Conservation (phyloP, 2,329 filamentous ascomycete species). For the Scedosporium aurantiacum region DNA sequence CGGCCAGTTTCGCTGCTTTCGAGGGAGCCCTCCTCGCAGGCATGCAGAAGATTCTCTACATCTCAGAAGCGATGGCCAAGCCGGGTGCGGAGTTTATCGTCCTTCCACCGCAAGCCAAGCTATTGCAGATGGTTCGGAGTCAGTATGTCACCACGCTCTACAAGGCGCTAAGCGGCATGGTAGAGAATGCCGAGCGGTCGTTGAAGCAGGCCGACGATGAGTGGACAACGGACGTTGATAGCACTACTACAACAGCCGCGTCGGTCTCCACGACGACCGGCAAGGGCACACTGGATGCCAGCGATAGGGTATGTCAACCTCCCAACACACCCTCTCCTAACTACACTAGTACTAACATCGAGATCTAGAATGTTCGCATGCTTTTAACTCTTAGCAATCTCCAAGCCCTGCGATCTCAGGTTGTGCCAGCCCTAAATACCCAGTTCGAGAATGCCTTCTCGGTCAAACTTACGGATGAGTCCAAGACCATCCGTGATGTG, state of each 20-base stretch:
- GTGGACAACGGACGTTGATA: conserved; percentile 40
- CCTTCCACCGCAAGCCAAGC: conserved; percentile 71
- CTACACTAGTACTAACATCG: background rate
- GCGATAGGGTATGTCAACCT: conserved; percentile 38
- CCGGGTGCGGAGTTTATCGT: conserved; percentile 67
- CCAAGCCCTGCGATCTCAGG: conserved; percentile 65
- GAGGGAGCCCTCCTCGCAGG: conserved; percentile 71
- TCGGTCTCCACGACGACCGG: conserved; percentile 26
- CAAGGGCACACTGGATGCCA: conserved; percentile 40
- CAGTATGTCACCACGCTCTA: conserved; percentile 93
- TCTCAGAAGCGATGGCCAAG: conserved; percentile 73
- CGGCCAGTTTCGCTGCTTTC: conserved; percentile 72
- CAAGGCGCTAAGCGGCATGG: conserved; percentile 87
- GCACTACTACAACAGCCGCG: conserved; percentile 21
- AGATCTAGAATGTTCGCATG: conserved; percentile 70
- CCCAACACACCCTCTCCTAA: background rate
- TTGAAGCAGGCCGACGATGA: conserved; percentile 53
- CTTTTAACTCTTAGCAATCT: conserved; percentile 90
- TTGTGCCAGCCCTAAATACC: conserved; percentile 78
- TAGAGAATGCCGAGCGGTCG: conserved; percentile 83
- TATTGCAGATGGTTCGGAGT: conserved; percentile 79
- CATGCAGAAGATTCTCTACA: conserved; percentile 92
- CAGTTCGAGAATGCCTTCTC: conserved; percentile 92
- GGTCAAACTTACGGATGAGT: conserved; percentile 87
- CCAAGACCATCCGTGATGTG: conserved; percentile 82